Evolutionary conservation across 2,329 filamentous ascomycete genomes (phyloP), one percentile per base, ranked within the genome.

Genomic region (Tolypocladium endophyticum): DNA sequence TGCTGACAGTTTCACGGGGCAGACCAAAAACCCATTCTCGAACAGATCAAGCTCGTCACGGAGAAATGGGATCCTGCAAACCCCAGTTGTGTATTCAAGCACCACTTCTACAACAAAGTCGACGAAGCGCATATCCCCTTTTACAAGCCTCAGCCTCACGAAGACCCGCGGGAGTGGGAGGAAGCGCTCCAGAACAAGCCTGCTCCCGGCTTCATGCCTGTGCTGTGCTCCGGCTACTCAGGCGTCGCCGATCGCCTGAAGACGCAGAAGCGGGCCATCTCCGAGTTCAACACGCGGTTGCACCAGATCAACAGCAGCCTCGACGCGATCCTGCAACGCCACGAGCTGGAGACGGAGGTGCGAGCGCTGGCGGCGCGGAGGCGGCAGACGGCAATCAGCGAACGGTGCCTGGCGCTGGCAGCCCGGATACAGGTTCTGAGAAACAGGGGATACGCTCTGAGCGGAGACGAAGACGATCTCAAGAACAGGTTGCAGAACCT

Each of bases 81-180:
- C 70, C 80, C 84, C 28, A 85, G 84, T 69, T 92, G 88, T 67
- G 84, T 83, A 35, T 91, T 94, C 76, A 88, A 90, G 72, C 80
- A 89, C 69, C 93, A 93, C 77, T 90, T 94, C 72, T 95, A 94
- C 80, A 94, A 94, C 75, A 86, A 89, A 65, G 89, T 92, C 63
- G 86, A 88, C 63, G 84, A 88, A 67, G 82, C 84, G 58, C 82
- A 83, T 69, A 86, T 88, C n/a, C 88, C 88, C 14, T 92, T 88
- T 72, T 92, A 89, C 73, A 83, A 86, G 64, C 88, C 88, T 2
- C 79, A 83, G 20, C 77, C 85, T 1, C 79, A 83, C 65, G 90
- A 94, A 69, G 86, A 92, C 69, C 84, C 87, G 43, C 82, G 84
- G 64, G 89, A 89, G 69, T 95, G 90, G 89, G 90, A 95, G 68